A percentile compares a stretch with the other conserved stretches of the same genome.
phyloP scores from a whole-genome alignment of 306 rosid genomes.

The Cicer chorassanicum region DNA sequence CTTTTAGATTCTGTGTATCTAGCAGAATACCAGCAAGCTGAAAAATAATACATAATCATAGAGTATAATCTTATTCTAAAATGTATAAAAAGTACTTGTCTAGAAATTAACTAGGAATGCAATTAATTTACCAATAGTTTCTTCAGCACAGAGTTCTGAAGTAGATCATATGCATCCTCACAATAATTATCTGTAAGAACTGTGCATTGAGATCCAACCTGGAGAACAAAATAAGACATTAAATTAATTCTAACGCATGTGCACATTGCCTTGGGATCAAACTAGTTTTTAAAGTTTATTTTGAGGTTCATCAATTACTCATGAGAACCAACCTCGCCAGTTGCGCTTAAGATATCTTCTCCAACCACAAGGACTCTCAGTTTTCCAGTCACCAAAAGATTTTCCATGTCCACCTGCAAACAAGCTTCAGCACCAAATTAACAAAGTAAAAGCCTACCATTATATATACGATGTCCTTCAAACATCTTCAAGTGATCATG shows the following conservation, averaged over 20 bases:
- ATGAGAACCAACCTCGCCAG: conserved; percentile 63
- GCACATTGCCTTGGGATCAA: conserved; percentile 17
- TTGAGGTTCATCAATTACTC: conserved; percentile 39
- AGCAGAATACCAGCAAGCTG: conserved; percentile 88
- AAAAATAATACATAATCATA: conserved; percentile 38
- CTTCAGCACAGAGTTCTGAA: conserved; percentile 71
- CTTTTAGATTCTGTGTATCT: conserved; percentile 76
- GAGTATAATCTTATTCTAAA: conserved; percentile 27
- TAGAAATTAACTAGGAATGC: not conserved
- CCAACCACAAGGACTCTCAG: conserved; percentile 70
- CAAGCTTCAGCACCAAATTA: conserved; percentile 41
- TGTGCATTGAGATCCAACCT: conserved; percentile 91
- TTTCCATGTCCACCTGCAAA: conserved; percentile 77
- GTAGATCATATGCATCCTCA: conserved; percentile 91
- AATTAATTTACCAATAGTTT: conserved; percentile 71
- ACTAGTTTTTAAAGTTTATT: conserved; percentile 23
- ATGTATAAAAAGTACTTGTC: conserved; percentile 10
- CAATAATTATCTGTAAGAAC: conserved; percentile 83
- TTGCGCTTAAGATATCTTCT: conserved; percentile 65
- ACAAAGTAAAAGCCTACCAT: conserved; percentile 31
- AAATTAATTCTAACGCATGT: not conserved
- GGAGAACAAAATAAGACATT: conserved; percentile 18
- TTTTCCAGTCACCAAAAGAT: conserved; percentile 63
- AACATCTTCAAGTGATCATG: not conserved
- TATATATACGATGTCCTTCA: not conserved